These are phyloP conservation scores for Sanghuangporus weigelae DNA, from an alignment of 1,284 basidiomycete genomes.

Conservation along the genomic window DNA sequence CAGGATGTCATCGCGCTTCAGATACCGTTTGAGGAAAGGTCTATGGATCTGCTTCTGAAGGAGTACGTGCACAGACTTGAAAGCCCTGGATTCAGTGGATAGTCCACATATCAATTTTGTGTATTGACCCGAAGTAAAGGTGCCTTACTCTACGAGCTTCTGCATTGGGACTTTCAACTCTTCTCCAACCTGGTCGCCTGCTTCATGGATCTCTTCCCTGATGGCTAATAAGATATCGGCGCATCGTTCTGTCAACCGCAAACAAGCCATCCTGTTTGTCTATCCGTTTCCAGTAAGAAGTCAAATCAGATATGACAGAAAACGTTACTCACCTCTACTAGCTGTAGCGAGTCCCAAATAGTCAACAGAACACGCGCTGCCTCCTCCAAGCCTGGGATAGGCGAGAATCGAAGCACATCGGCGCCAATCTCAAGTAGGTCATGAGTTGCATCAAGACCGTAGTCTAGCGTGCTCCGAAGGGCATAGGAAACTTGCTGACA, in stretches of 20 bases:
- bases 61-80: slow-evolving; percentile 43
- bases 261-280: slow-evolving; percentile 50
- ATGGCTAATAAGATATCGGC: slow-evolving; percentile 44
- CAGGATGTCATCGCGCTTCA: slow-evolving; percentile 68
- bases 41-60: slow-evolving; percentile 55
- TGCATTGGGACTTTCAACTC: slow-evolving; percentile 36
- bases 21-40: slow-evolving; percentile 75
- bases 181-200: slow-evolving; percentile 32
- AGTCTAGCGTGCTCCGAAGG: slow-evolving; percentile 41
- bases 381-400: slow-evolving; percentile 49
- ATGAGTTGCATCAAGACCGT: slow-evolving; percentile 37
- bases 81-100: slow-evolving; percentile 30
- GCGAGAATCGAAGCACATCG: slow-evolving; percentile 49
- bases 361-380: slow-evolving; percentile 47
- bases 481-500: slow-evolving; percentile 5
- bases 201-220: slow-evolving; percentile 38
- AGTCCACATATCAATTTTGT: neutral
- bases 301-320: neutral
- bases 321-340: slow-evolving; percentile 50
- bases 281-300: neutral
- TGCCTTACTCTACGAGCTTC: slow-evolving; percentile 47
- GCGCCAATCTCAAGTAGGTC: slow-evolving; percentile 41
- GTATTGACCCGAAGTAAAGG: neutral
- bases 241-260: slow-evolving; percentile 47
- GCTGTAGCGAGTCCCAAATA: slow-evolving; percentile 58